Conservation (phyloP, 805 yeast genomes). For the Kuraishia capsulata region DNA sequence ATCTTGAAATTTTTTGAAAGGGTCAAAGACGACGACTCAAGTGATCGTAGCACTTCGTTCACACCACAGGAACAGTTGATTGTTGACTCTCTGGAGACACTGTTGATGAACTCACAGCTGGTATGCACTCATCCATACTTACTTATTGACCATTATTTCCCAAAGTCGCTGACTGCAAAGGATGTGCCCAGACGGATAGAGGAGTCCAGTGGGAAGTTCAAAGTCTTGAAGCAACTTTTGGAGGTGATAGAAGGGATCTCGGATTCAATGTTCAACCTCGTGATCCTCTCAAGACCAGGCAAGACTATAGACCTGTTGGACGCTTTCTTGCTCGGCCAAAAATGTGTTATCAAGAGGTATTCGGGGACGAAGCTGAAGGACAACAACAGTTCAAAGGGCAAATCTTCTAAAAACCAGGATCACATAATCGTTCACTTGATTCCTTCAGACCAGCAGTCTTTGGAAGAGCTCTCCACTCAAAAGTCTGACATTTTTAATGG, state of each 20-base stretch:
- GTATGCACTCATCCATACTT: conserved; percentile 88
- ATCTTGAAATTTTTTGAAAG: conserved; percentile 78
- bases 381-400: conserved; percentile 10
- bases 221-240: conserved; percentile 55
- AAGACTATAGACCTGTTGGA: conserved; percentile 64
- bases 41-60: conserved; percentile 10
- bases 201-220: conserved; percentile 80
- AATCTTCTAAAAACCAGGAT: conserved; percentile 11
- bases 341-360: conserved; percentile 46
- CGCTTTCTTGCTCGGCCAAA: conserved; percentile 58
- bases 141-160: conserved; percentile 76
- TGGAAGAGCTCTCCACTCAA: conserved; percentile 10
- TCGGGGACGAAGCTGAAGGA: conserved; percentile 57
- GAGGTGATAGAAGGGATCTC: conserved; percentile 33
- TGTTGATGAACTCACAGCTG: conserved; percentile 65
- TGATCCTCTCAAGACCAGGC: conserved; percentile 62
- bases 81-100: conserved; percentile 65
- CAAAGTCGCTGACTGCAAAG: conserved; percentile 62
- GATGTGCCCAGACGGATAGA: conserved; percentile 64
- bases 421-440: conserved; percentile 31
- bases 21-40: conserved; percentile 24
- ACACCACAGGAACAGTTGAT: conserved; percentile 43
- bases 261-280: conserved; percentile 38
- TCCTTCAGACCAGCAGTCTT: conserved; percentile 23
- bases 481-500: conserved; percentile 6